A percentile compares a stretch with the other conserved stretches of the same genome.
Conservation (phyloP, 2,329 filamentous ascomycete genomes). For the Aureobasidium pullulans region DNA sequence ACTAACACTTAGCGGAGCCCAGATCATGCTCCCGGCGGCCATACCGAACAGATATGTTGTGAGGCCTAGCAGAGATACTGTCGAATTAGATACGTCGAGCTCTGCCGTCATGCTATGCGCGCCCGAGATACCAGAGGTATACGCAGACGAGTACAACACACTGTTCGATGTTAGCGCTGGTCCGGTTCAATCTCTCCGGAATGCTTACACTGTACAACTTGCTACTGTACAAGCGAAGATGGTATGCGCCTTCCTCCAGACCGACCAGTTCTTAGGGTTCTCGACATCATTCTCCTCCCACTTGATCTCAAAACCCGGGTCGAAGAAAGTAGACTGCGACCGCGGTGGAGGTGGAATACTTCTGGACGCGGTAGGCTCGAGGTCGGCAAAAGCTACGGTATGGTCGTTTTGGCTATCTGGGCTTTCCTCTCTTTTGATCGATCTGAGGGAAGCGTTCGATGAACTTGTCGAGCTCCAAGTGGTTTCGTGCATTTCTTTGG, state of each 20-base stretch:
- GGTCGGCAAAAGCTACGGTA: background rate
- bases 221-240: background rate
- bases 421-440: background rate
- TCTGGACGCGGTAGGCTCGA: slow-evolving; percentile 4
- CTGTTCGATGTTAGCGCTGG: background rate
- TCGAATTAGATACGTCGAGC: background rate
- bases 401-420: background rate
- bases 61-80: background rate
- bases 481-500: background rate
- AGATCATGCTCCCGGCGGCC: slow-evolving; percentile 10
- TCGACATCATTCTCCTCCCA: slow-evolving; percentile 1
- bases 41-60: slow-evolving; percentile 11
- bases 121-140: slow-evolving; percentile 4
- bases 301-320: background rate
- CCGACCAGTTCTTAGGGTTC: slow-evolving; percentile 1
- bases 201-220: background rate
- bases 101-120: background rate
- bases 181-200: background rate
- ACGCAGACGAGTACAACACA: slow-evolving; percentile 4
- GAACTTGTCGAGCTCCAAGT: slow-evolving; percentile 4
- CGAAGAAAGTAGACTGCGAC: background rate
- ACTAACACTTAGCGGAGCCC: slow-evolving; percentile 10
- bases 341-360: background rate
- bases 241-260: background rate
- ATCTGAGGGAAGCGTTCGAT: background rate